phyloP scores from a whole-genome alignment of 108 stramenopile species.

The Stephanodiscus minutulus region DNA sequence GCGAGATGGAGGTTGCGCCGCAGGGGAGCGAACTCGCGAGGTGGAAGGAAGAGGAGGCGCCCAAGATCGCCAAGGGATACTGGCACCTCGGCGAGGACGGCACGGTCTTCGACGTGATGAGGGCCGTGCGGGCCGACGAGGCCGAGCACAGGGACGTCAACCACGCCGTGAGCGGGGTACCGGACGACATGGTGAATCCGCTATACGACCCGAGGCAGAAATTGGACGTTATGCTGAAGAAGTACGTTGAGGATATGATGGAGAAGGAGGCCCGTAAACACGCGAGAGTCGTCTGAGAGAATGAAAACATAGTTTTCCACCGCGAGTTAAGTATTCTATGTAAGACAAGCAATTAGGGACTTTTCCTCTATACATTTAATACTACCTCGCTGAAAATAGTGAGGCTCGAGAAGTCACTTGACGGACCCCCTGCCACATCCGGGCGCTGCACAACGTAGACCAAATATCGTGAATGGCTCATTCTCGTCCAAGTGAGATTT shows the following conservation, averaged over 20 bases:
- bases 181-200: slow-evolving; percentile 69
- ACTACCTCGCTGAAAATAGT: too few relatives aligned
- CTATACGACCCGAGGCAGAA: slow-evolving; percentile 68
- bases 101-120: slow-evolving; percentile 88
- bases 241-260: slow-evolving; percentile 84
- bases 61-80: slow-evolving; percentile 78
- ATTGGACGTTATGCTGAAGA: slow-evolving; percentile 65
- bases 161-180: slow-evolving; percentile 65
- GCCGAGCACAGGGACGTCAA: slow-evolving; percentile 96
- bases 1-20: slow-evolving; percentile 83
- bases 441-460: slow-evolving; percentile 29
- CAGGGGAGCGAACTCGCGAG: slow-evolving; percentile 77
- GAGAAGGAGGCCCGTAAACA: slow-evolving; percentile 11
- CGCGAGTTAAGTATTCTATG: too few relatives aligned
- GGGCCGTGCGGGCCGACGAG: slow-evolving; percentile 93
- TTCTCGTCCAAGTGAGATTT: slow-evolving; percentile 15
- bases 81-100: slow-evolving; percentile 89
- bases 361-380: too few relatives aligned
- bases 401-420: too few relatives aligned
- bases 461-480: slow-evolving; percentile 40
- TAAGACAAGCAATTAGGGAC: too few relatives aligned
- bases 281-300: too few relatives aligned
- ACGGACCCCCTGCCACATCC: slow-evolving; percentile 21
- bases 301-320: too few relatives aligned
- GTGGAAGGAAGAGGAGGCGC: slow-evolving; percentile 73